Evolutionary conservation across 164 flowering plant genomes (phyloP).

Genomic region (Dillenia suffruticosa): DNA sequence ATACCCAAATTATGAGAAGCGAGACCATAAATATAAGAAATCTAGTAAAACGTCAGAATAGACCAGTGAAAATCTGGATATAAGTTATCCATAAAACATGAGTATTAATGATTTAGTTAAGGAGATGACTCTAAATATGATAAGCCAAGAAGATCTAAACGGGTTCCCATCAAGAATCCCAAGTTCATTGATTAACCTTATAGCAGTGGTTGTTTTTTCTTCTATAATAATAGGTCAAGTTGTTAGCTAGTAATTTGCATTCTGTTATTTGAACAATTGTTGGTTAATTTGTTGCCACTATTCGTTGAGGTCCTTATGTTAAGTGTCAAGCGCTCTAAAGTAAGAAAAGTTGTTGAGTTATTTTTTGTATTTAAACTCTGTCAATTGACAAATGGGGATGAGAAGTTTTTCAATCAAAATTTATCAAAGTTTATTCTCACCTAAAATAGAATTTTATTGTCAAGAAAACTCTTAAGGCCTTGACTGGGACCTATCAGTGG

Average conservation of each 20-base stretch:
- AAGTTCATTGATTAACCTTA: neutral
- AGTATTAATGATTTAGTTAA: no score
- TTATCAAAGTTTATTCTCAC: conserved; percentile 1
- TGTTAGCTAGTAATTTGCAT: neutral
- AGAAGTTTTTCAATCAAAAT: neutral
- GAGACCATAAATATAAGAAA: no score
- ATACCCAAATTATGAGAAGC: no score
- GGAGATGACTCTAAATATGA: no score
- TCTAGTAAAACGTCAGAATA: no score
- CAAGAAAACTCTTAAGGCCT: neutral
- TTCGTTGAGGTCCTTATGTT: no score
- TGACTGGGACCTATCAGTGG: conserved; percentile 3
- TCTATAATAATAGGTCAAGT: neutral
- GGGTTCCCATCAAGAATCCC: neutral
- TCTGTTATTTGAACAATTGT: neutral
- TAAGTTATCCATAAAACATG: no score
- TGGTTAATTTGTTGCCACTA: no score
- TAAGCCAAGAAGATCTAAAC: neutral
- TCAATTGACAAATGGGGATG: neutral
- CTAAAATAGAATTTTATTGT: neutral
- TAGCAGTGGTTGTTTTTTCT: neutral
- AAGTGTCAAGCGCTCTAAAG: no score
- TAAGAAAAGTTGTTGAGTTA: no score
- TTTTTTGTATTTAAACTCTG: no score
- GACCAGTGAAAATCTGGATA: no score